Evolutionary conservation across 345 rosid genomes (phyloP), one percentile per base, ranked within the genome.

Genomic region (Ceriops tagal): DNA sequence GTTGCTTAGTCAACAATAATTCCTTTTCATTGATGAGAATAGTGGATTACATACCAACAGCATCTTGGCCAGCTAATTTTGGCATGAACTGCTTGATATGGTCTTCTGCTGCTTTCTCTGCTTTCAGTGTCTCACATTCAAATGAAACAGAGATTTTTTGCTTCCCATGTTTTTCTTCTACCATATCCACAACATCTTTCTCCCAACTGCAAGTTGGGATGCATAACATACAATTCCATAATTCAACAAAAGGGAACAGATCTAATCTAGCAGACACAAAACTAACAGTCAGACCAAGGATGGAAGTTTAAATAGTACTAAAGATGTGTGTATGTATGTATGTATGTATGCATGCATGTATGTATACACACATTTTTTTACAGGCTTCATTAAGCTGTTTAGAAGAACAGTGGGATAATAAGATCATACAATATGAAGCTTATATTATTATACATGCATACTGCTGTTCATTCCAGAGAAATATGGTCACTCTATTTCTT

Each of bases 81-180:
- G 98, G 99, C 93, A 90, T 88, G 80, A 81, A 95, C 79, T 80
- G 82, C 73, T 71, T 81, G 72, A 90, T 84, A 80, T 92, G 98
- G 21, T 90, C 96, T 77, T 88, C 98, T 16, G 99, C 99, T 67
- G 89, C 96, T 66, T 88, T 63, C 13, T 86, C 99, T 20, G 99
- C 87, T 84, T 95, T 95, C 78, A 92, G 78, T 34, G 98, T 95
- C 82, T 90, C 96, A 31, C 99, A 92, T 78, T 82, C 96, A 51
- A 95, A 92, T 5, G 87, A 86, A 72, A 95, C 73, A 43, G 58
- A 55, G 37, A 90, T 78, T 81, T 87, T 88, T 78, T 75, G 86
- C 85, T 85, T 86, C 69, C 85, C 86, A 9, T 86, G 83, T 51
- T 81, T 78, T 60, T 84, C 52, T 73, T 92, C 96, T 58, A 88